Evolutionary conservation across 2,329 filamentous ascomycete genomes (phyloP), one percentile per base, ranked within the genome.

Genomic region (Neodidymelliopsis sp.): DNA sequence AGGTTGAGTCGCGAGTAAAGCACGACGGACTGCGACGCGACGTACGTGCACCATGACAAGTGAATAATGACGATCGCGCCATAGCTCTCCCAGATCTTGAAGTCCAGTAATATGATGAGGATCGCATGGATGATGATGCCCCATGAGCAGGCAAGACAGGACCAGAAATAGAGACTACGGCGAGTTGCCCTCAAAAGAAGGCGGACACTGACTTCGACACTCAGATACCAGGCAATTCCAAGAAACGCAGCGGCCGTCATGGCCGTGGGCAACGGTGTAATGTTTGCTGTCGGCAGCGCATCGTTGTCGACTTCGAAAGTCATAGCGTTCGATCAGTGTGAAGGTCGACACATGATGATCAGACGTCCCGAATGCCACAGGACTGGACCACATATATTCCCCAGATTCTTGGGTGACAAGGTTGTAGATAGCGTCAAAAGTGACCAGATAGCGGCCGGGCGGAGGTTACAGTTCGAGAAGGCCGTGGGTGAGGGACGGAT

Each of bases 1-100:
- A 87, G 72, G 59, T 85, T 81, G 1, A 86, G 74, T 4, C 84
- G 76, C 2, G 83, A 85, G 69, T 83, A 87, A 0, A 87, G 71
- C 0, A 86, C 83, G 9, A 85, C 48, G 0, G 79, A 78, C 61
- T 85, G 82, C 1, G 82, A 81, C 0, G 82, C 83, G 0, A 86
- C 80, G 77, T 84, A 84, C 2, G 70, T 60, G 63, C 79, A 79
- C 79, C 83, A 81, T 5, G 80, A 81, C 2, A 85, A 47, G n/a
- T 74, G 75, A 49, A 85, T 59, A 45, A 74, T 66, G 33, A 76
- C 73, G 29, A 77, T 54, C 12, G 75, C 45, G 2, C 34, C 52
- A 48, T 18, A 74, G 4, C 75, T 70, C 2, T 72, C 69, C 28
- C 69, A 71, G 54, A 79, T 76, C 8, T 76, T 77, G 5, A 75